These are phyloP conservation scores for Globisporangium okanoganense DNA, from an alignment of 352 stramenopile species.

Conservation along the genomic window DNA sequence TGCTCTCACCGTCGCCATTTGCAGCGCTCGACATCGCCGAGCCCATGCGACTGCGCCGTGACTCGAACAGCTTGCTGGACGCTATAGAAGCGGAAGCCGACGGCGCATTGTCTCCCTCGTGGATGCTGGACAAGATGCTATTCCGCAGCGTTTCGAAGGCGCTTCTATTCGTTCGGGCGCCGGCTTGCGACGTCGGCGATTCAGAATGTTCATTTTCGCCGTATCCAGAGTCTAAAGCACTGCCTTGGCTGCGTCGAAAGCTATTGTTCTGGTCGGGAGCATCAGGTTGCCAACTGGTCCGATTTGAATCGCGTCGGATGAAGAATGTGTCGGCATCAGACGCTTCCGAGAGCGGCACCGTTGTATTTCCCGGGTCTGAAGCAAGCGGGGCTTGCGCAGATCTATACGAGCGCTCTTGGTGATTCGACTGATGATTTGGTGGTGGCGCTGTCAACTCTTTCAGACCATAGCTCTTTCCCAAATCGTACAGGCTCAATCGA, in stretches of 20 bases:
- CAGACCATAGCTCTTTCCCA: constrained; percentile 29
- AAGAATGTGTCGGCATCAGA: constrained; percentile 18
- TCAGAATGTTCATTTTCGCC: not conserved
- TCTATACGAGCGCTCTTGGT: not conserved
- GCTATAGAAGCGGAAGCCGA: not conserved
- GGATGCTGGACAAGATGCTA: constrained; percentile 18
- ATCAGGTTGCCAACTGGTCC: constrained; percentile 3
- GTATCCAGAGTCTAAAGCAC: not conserved
- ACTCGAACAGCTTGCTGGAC: not conserved
- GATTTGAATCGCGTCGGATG: constrained; percentile 18
- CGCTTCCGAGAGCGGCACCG: not conserved
- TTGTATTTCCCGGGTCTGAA: not conserved
- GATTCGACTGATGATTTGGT: not conserved
- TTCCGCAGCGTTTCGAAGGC: constrained; percentile 12
- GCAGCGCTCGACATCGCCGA: not conserved
- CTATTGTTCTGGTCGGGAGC: not conserved
- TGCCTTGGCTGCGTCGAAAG: constrained; percentile 5
- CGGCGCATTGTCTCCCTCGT: not conserved
- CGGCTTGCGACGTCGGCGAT: not conserved
- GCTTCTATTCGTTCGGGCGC: not conserved
- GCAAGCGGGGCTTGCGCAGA: not conserved
- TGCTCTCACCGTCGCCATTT: constrained; percentile 11
- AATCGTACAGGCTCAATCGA: constrained; percentile 38
- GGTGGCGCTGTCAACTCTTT: not conserved
- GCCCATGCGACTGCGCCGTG: not conserved